Percentiles rank a stretch among this genome's conserved stretches.
Conservation (phyloP, 306 rosid species). For the Sphenostylis stenocarpa region DNA sequence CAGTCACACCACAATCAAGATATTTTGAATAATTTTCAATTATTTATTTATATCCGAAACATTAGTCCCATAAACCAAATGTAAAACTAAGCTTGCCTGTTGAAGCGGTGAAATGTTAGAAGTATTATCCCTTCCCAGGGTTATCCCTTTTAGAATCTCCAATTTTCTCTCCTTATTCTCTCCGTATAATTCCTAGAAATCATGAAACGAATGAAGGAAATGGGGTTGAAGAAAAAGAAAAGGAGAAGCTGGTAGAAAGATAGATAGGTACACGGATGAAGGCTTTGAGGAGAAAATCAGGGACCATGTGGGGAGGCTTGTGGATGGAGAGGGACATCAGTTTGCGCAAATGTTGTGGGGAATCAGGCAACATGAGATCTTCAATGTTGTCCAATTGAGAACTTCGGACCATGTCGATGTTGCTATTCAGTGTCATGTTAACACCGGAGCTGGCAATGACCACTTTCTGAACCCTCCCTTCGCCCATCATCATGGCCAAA, state of each 20-base stretch:
- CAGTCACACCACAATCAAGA: no score
- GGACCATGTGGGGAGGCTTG: constrained; percentile 31
- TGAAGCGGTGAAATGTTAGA: constrained; percentile 54
- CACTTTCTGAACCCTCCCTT: no score
- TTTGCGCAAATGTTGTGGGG: constrained; percentile 51
- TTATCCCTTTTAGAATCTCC: constrained; percentile 69
- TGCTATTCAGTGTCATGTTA: no score
- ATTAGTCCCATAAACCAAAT: no score
- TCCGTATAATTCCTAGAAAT: constrained; percentile 66
- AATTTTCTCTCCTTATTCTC: constrained; percentile 70
- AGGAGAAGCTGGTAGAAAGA: no score
- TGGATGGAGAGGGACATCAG: constrained; percentile 48
- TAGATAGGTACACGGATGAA: constrained; percentile 42
- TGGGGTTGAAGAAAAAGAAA: no score
- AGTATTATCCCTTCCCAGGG: constrained; percentile 57
- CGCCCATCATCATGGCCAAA: constrained; percentile 61
- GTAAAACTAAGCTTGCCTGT: no score
- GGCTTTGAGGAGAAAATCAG: constrained; percentile 64
- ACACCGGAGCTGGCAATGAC: no score
- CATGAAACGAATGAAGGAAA: no score
- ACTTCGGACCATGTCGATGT: constrained; percentile 44
- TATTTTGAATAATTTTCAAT: no score
- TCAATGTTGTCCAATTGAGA: constrained; percentile 55
- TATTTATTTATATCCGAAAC: no score
- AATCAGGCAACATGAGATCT: constrained; percentile 70